Base-by-base conservation (phyloP, 768 basidiomycete genomes). In the Cyclocybe cylindracea region DNA sequence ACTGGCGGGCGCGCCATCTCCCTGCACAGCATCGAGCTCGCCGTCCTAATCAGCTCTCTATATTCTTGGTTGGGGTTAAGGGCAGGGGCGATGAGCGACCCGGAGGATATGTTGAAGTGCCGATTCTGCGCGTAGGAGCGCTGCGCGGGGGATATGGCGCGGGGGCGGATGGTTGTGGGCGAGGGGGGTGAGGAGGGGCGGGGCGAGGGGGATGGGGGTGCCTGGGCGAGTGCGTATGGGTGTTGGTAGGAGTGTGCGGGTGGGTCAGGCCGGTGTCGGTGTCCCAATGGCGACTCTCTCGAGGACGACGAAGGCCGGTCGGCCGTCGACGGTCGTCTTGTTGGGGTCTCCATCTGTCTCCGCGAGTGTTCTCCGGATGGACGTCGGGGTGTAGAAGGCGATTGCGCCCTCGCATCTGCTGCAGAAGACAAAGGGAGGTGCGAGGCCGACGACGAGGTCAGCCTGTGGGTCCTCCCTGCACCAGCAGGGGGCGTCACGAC, bases 1-100 rank as follows among this genome's bases (percentile, higher is more conserved):
- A 70, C 60, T n/a, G 87, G 82, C 9, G 86, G 80, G 59, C 79
- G 79, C 37, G 80, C 65, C 59, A 87, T 74, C 64, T 89, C 87
- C 58, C 78, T 85, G 65, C 85, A 86, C 18, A 91, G 68, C 62
- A 87, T 63, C 0, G 81, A 76, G 3, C 78, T 78, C 5, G 90
- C 88, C 0, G 74, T 71, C 36, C 89, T 81, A 47, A 92, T 78
- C n/a, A 81, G 68, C 50, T 87, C 88, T 24, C 24, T 24, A 24
- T 24, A 24, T 2, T 42, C 51, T 32, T 14, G n/a, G 11, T 29
- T 45, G 13, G 7, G 10, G 16, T 24, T 29, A 5, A 44, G 24
- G 39, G 24, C 33, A 34, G 44, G 39, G 16, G 39, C 34, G 10
- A 66, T 54, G 36, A 87, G 69, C 0, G 86, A 86, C 0, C 79